Percentiles rank a stretch among this genome's conserved stretches.
These are phyloP conservation scores for Fusarium sp. DNA, from an alignment of 2,329 filamentous ascomycete species.

Conservation along the genomic window DNA sequence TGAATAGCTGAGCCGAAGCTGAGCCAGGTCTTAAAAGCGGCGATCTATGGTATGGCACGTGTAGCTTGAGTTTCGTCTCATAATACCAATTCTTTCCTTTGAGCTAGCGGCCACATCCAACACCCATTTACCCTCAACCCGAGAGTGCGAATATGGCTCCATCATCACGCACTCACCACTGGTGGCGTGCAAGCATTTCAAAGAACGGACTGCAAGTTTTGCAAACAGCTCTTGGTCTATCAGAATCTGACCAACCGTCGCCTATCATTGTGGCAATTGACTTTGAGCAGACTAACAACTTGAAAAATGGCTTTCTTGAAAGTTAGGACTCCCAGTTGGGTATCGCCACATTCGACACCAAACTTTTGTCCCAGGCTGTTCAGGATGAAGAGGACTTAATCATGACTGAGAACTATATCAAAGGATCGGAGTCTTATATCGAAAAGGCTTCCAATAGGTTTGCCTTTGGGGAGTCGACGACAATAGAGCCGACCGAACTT, in stretches of 20 bases:
- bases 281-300: neutral
- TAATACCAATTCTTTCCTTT: neutral
- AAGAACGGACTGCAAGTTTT: neutral
- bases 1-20: conserved; percentile 1
- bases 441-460: neutral
- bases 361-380: neutral
- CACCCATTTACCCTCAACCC: neutral
- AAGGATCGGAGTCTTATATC: neutral
- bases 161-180: neutral
- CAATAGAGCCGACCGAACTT: neutral
- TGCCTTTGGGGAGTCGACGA: neutral
- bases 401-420: neutral
- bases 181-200: neutral
- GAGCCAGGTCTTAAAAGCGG: neutral
- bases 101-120: neutral
- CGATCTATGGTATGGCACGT: neutral
- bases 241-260: neutral
- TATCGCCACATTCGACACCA: neutral
- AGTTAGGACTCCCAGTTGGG: neutral
- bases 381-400: neutral
- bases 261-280: neutral
- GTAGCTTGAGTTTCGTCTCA: conserved; percentile 3
- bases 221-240: neutral
- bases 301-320: neutral
- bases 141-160: neutral